phyloP scores from a whole-genome alignment of 106 monocot species.

The Ottelia alismoides region DNA sequence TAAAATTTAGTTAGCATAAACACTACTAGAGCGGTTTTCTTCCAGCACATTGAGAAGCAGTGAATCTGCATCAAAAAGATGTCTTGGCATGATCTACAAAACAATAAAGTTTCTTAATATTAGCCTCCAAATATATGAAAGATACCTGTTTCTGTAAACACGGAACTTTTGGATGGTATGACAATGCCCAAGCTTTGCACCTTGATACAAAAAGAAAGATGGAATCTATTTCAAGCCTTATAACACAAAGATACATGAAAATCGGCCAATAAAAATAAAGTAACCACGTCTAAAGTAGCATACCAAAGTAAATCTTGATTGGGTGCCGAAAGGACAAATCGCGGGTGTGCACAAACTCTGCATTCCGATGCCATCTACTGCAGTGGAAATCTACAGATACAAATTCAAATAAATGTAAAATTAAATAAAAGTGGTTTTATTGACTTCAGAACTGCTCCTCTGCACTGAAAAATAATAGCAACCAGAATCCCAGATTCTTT shows the following conservation, averaged over 20 bases:
- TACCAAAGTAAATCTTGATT: slow-evolving; percentile 86
- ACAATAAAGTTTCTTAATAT: too few species aligned
- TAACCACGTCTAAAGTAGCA: neutral
- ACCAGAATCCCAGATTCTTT: too few species aligned
- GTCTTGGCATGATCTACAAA: too few species aligned
- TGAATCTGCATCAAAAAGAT: too few species aligned
- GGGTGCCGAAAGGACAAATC: slow-evolving; percentile 86
- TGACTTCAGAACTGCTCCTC: too few species aligned
- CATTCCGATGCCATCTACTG: slow-evolving; percentile 47
- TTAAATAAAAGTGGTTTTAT: too few species aligned
- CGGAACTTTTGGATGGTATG: slow-evolving; percentile 76
- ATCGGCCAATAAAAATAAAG: neutral
- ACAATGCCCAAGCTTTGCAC: slow-evolving; percentile 80
- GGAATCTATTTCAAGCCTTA: neutral
- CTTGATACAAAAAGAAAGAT: slow-evolving; percentile 28
- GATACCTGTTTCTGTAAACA: slow-evolving; percentile 77
- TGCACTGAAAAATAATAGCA: too few species aligned
- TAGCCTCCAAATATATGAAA: too few species aligned
- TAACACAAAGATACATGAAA: neutral
- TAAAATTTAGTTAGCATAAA: too few species aligned
- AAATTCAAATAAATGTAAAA: too few species aligned
- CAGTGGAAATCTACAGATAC: slow-evolving; percentile 43
- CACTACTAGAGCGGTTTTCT: too few species aligned
- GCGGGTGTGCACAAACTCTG: slow-evolving; percentile 47
- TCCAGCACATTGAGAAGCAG: too few species aligned